A percentile compares a stretch with the other conserved stretches of the same genome.
Conservation (phyloP, 2,329 filamentous ascomycete genomes). For the Phaeophleospora eucalypticola region DNA sequence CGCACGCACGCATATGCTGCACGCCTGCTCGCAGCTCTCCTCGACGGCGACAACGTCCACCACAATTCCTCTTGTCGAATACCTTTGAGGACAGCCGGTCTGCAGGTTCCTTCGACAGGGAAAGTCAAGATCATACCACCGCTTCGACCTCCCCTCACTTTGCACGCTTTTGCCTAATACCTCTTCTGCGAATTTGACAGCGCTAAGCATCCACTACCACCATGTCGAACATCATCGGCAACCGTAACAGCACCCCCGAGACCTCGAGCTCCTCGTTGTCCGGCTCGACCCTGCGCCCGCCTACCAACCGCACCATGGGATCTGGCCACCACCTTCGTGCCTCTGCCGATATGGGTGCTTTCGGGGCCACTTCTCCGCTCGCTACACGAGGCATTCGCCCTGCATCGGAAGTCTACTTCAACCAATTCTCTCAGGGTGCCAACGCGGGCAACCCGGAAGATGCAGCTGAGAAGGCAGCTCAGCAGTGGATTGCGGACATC, state of each 20-base stretch:
- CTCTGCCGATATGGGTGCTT: conserved; percentile 91
- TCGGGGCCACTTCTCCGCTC: conserved; percentile 60
- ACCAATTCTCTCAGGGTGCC: conserved; percentile 65
- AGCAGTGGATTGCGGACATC: conserved; percentile 98
- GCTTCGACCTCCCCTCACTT: not conserved
- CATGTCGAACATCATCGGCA: conserved; percentile 54
- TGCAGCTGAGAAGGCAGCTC: conserved; percentile 84
- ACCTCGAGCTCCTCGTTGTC: conserved; percentile 71
- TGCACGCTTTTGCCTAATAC: not conserved
- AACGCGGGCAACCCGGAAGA: conserved; percentile 71
- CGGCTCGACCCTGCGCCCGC: conserved; percentile 72
- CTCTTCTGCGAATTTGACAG: conserved; percentile 1
- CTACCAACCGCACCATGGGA: conserved; percentile 50
- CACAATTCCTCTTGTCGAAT: conserved; percentile 35
- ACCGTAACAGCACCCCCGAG: conserved; percentile 97
- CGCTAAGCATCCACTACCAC: conserved; percentile 14
- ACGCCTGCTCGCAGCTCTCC: not conserved
- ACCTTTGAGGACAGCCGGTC: conserved; percentile 81
- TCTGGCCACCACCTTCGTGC: conserved; percentile 83
- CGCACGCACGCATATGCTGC: too few relatives aligned
- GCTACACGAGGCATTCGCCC: conserved; percentile 79
- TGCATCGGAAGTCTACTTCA: conserved; percentile 88
- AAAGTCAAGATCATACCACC: not conserved
- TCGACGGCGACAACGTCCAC: not conserved
- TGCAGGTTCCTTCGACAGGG: conserved; percentile 61